Evolutionary conservation across 352 stramenopile species (phyloP).

Genomic region (Paralagenidium karlingii): DNA sequence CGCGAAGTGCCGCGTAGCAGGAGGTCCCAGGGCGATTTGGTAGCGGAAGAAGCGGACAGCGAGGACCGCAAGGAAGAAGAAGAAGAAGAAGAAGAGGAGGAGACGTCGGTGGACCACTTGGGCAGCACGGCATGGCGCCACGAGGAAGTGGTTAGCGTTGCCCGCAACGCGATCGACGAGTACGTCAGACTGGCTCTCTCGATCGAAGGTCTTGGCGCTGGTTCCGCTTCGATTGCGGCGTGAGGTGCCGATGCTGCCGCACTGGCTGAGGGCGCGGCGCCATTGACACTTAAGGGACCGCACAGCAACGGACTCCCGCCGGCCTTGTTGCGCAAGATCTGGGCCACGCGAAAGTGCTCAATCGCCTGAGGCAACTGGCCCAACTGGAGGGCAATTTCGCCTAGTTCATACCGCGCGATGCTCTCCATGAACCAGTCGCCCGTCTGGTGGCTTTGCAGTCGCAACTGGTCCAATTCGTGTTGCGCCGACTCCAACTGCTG

Average conservation of each 20-base stretch:
- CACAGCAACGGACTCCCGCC: constrained; percentile 17
- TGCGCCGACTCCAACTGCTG: constrained; percentile 22
- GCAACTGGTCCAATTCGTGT: constrained; percentile 22
- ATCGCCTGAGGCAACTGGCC: constrained; percentile 24
- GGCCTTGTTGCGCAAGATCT: constrained; percentile 33
- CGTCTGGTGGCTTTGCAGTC: constrained; percentile 18
- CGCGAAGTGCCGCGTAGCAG: constrained; percentile 5
- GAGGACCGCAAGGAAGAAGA: background rate
- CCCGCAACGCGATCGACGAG: constrained; percentile 3
- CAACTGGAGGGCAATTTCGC: constrained; percentile 18
- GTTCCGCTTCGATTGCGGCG: constrained; percentile 1
- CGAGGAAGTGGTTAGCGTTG: too few species aligned
- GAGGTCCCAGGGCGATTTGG: background rate
- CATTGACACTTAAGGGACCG: constrained; percentile 4
- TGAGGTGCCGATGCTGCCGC: constrained; percentile 2
- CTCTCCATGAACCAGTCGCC: constrained; percentile 27
- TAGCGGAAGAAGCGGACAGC: constrained; percentile 1
- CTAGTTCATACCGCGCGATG: constrained; percentile 34
- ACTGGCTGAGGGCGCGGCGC: background rate
- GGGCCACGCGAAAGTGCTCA: constrained; percentile 20
- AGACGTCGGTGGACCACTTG: constrained; percentile 8
- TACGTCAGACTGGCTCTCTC: constrained; percentile 5
- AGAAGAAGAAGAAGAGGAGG: constrained; percentile 2
- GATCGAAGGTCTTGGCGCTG: background rate
- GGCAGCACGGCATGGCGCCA: constrained; percentile 1